Percentiles rank a stretch among this genome's conserved stretches.
Conservation (phyloP, 2,329 filamentous ascomycete species). For the Pseudogymnoascus sp. region DNA sequence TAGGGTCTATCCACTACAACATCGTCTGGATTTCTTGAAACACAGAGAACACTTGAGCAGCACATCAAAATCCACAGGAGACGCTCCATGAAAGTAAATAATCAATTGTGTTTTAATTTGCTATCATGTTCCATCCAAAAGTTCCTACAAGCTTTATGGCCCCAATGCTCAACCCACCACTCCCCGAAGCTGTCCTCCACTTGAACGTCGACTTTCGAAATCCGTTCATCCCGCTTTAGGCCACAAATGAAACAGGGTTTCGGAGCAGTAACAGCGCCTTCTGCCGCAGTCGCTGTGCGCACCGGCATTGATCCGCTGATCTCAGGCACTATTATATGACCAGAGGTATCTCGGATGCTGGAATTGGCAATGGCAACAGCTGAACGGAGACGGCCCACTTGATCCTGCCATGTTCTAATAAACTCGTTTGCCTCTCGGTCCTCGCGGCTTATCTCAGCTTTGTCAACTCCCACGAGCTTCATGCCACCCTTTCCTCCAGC, state of each 20-base stretch:
- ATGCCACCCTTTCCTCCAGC: conserved; percentile 74
- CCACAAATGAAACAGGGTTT: conserved; percentile 81
- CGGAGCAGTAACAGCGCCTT: conserved; percentile 65
- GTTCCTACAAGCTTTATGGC: conserved; percentile 67
- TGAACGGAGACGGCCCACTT: conserved; percentile 67
- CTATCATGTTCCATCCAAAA: conserved; percentile 79
- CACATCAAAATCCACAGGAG: background rate
- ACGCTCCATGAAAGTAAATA: background rate
- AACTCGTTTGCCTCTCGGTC: conserved; percentile 79
- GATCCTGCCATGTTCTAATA: conserved; percentile 64
- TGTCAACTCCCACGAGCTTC: conserved; percentile 85
- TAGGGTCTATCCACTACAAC: background rate
- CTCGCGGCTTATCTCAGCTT: conserved; percentile 72
- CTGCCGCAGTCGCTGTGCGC: conserved; percentile 49
- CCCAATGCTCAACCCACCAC: conserved; percentile 93
- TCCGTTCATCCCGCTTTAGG: conserved; percentile 76
- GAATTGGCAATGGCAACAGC: conserved; percentile 61
- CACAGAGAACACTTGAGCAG: background rate
- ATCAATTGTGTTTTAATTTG: conserved; percentile 48
- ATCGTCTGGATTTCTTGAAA: background rate
- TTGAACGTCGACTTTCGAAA: conserved; percentile 58
- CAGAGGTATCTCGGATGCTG: conserved; percentile 23
- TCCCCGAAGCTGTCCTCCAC: conserved; percentile 91
- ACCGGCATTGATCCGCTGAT: conserved; percentile 63
- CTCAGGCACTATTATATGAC: conserved; percentile 53